Evolutionary conservation across 2,329 filamentous ascomycete genomes (phyloP).

Genomic region (Penicillium hordei): DNA sequence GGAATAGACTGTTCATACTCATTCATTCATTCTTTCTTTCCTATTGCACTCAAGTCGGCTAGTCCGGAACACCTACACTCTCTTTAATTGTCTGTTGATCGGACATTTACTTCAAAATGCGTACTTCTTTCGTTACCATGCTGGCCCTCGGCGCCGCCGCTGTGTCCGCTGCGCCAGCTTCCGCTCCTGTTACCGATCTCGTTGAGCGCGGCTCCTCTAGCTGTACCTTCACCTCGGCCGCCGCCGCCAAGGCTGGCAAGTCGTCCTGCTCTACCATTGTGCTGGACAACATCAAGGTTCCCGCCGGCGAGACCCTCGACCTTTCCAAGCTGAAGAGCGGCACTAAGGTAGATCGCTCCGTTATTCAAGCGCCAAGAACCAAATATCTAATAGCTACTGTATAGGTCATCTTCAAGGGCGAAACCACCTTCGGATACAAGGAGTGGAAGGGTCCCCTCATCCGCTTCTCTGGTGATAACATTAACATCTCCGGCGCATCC

Average conservation of each 20-base stretch:
- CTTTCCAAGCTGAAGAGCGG: slow-evolving; percentile 54
- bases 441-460: slow-evolving; percentile 66
- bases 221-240: slow-evolving; percentile 58
- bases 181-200: slow-evolving; percentile 26
- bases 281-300: slow-evolving; percentile 56
- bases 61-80: slow-evolving; percentile 7
- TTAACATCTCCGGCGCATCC: slow-evolving; percentile 53
- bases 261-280: slow-evolving; percentile 55
- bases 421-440: slow-evolving; percentile 64
- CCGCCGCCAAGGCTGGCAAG: slow-evolving; percentile 51
- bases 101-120: slow-evolving; percentile 24
- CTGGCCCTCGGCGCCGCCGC: slow-evolving; percentile 24
- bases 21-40: background rate
- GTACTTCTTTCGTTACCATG: slow-evolving; percentile 16
- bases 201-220: slow-evolving; percentile 30
- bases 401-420: slow-evolving; percentile 62
- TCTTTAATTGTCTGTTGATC: slow-evolving; percentile 26
- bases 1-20: slow-evolving; percentile 5
- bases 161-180: slow-evolving; percentile 24
- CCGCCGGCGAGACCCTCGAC: slow-evolving; percentile 60
- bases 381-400: background rate
- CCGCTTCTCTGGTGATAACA: slow-evolving; percentile 55
- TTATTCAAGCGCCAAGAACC: background rate
- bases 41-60: background rate
- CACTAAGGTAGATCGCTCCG: slow-evolving; percentile 44